Conservation (phyloP, 2,329 filamentous ascomycete species). For the Colletotrichum sp. region DNA sequence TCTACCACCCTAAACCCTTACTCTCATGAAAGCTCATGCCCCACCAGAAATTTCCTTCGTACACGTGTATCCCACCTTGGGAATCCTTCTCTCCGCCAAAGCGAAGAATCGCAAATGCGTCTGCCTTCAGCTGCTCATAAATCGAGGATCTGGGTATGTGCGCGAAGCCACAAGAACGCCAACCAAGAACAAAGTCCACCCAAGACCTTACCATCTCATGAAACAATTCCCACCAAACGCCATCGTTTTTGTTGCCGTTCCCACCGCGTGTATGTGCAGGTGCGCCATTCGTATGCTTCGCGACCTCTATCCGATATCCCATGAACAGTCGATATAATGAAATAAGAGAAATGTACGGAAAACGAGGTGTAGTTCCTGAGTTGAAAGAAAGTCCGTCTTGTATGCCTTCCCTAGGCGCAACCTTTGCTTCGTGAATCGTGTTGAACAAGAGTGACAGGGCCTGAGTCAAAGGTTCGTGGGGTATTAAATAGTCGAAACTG, state of each 20-base stretch:
- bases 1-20: neutral
- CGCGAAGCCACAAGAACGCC: constrained; percentile 13
- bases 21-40: neutral
- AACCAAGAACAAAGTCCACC: neutral
- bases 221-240: neutral
- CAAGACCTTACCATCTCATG: neutral
- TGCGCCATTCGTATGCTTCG: constrained; percentile 22
- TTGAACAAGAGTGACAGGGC: neutral
- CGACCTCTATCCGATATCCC: constrained; percentile 10
- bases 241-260: constrained; percentile 7
- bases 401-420: neutral
- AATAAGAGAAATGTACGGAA: neutral
- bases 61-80: neutral
- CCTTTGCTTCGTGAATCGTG: neutral
- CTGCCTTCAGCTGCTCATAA: constrained; percentile 9
- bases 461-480: neutral
- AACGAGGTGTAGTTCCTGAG: too few relatives aligned
- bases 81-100: neutral
- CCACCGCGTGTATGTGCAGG: constrained; percentile 16
- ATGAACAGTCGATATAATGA: neutral
- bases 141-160: constrained; percentile 20
- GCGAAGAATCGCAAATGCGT: constrained; percentile 9
- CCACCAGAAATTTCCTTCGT: neutral
- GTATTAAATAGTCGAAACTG: neutral
- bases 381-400: neutral